A percentile compares a stretch with the other conserved stretches of the same genome.
These are phyloP conservation scores for Protomyces macrosporus DNA, from an alignment of 1,139 yeast species.

Conservation along the genomic window DNA sequence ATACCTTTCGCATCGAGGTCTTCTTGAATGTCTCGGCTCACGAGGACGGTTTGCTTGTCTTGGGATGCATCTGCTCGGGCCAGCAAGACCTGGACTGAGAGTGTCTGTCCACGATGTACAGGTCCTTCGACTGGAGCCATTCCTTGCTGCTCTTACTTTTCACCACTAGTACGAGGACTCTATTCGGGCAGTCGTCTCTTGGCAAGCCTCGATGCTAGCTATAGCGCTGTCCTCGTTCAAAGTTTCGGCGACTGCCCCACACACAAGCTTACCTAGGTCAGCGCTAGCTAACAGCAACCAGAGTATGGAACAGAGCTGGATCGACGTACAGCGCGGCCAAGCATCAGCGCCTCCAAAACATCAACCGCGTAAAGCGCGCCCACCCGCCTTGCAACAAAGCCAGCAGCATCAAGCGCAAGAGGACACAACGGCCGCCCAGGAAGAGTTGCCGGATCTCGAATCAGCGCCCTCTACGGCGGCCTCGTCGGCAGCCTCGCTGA, in stretches of 20 bases:
- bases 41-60: neutral
- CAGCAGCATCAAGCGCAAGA: neutral
- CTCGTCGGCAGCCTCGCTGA: slow-evolving; percentile 1
- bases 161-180: too few species aligned
- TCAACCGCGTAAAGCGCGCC: neutral
- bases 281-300: too few species aligned
- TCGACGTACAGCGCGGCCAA: neutral
- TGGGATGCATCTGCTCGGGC: neutral
- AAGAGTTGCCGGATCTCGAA: slow-evolving; percentile 17
- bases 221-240: too few species aligned
- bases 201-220: too few species aligned
- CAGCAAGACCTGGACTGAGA: neutral
- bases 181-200: too few species aligned
- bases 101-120: neutral
- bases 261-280: too few species aligned
- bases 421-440: slow-evolving; percentile 2
- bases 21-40: neutral
- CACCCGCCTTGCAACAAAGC: neutral
- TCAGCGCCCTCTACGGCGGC: slow-evolving; percentile 19
- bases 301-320: neutral
- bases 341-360: neutral
- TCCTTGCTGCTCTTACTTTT: neutral
- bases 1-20: neutral
- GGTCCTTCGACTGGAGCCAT: neutral
- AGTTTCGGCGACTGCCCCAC: too few species aligned